Evolutionary conservation across 192 early-diverging fungal genomes (phyloP).

Genomic region (Coemansia sp.): DNA sequence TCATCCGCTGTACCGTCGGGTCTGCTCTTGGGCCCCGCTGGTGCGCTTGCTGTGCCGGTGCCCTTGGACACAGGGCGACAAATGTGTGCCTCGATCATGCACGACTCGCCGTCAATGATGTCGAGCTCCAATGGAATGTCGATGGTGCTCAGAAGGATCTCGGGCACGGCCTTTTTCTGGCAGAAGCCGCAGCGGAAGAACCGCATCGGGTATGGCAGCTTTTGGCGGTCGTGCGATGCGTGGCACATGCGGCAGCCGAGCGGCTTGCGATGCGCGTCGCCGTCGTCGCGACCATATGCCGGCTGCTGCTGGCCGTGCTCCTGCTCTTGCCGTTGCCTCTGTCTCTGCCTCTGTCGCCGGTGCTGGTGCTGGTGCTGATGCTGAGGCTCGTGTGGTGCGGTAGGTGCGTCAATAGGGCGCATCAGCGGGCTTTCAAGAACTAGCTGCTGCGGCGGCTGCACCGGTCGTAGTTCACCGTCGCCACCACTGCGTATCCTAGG

Average conservation of each 20-base stretch:
- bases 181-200: slow-evolving; percentile 63
- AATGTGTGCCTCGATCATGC: slow-evolving; percentile 73
- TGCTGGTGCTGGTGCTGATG: neutral
- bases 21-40: neutral
- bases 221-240: slow-evolving; percentile 60
- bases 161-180: slow-evolving; percentile 70
- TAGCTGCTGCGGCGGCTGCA: too few relatives aligned
- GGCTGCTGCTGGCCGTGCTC: neutral
- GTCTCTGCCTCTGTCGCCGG: too few relatives aligned
- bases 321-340: too few relatives aligned
- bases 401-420: neutral
- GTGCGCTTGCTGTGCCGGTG: slow-evolving; percentile 4
- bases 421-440: slow-evolving; percentile 29
- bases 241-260: slow-evolving; percentile 58
- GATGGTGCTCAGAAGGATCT: slow-evolving; percentile 67
- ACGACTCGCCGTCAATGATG: slow-evolving; percentile 58
- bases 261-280: neutral
- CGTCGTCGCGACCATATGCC: neutral
- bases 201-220: slow-evolving; percentile 67
- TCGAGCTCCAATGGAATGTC: slow-evolving; percentile 71
- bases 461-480: too few relatives aligned
- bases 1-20: neutral
- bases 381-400: slow-evolving; percentile 1
- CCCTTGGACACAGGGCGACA: slow-evolving; percentile 32
- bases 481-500: too few relatives aligned